Evolutionary conservation across 208 protist species (phyloP).

Genomic region (Acanthamoeba healyi): DNA sequence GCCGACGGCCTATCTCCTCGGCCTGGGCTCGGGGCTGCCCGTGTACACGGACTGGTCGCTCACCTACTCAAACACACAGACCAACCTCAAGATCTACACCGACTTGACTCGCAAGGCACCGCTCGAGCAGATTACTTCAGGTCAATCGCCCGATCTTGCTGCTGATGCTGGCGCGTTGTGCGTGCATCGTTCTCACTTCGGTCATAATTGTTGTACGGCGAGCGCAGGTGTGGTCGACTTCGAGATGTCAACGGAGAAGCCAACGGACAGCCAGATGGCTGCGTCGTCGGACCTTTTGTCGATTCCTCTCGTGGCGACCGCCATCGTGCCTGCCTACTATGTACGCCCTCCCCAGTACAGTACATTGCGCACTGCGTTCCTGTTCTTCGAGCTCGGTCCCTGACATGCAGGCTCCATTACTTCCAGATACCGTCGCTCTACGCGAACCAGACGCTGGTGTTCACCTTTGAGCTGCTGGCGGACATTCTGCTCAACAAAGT

Average conservation of each 20-base stretch:
- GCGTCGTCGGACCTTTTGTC: not conserved
- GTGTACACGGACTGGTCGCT: not conserved
- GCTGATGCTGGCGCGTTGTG: not conserved
- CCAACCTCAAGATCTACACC: not conserved
- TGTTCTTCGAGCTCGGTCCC: not conserved
- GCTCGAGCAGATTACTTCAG: not conserved
- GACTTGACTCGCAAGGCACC: not conserved
- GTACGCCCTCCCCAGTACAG: not conserved
- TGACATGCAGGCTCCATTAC: not conserved
- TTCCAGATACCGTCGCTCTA: not conserved
- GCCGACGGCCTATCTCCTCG: constrained; percentile 6
- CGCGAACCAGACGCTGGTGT: not conserved
- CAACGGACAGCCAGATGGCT: not conserved
- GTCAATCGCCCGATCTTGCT: not conserved
- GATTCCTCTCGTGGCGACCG: not conserved
- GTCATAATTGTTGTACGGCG: not conserved
- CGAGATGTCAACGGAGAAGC: not conserved
- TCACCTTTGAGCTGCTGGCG: not conserved
- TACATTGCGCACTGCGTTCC: not conserved
- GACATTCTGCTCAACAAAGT: not conserved
- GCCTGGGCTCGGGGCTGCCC: not conserved
- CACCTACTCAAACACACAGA: not conserved
- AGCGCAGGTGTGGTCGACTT: constrained; percentile 1
- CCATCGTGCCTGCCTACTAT: not conserved
- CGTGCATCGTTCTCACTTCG: not conserved